Evolutionary conservation across 306 rosid genomes (phyloP), one percentile per base, ranked within the genome.

Genomic region (Quercus alba): DNA sequence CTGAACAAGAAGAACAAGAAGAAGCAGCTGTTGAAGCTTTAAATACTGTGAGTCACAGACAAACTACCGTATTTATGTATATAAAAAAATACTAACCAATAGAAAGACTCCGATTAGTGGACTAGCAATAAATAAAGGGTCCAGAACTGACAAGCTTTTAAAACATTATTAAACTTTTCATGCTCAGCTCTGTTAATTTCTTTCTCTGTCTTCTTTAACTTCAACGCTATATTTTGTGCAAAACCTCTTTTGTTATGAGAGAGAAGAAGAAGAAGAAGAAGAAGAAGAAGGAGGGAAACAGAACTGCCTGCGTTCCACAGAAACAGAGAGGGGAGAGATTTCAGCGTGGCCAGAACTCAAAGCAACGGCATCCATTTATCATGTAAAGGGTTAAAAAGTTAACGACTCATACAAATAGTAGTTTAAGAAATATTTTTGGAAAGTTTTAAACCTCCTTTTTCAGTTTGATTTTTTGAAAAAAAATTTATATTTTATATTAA

Each of bases 271-370:
- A 4, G 54, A 46, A 62, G 79, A 26, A 62, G 73, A 19, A n/a
- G 44, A 1, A 25, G 26, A 0, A 25, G 26, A 0, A 25, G 26
- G 26, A 25, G 26, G 26, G 28, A 7, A 30, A 20, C 20, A 58
- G 6, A 59, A 59, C 30, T 59, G 66, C 17, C 13, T 20, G 23
- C 14, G n/a, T 21, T 49, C 54, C 54, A 4, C 5, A 70, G 51
- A 25, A 66, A 78, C 10, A 20, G 5, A 23, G 18, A 73, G 79
- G 79, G 31, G 44, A 73, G 86, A 55, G 75, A 79, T 69, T 78
- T 75, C 77, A 73, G 80, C 77, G 46, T 80, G 83, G 18, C 78
- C 81, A 79, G 38, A 75, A 38, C 52, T 14, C 70, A 18, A 0
- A 18, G 55, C 77, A 69, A 75, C 74, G 70, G 56, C 70, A 56